A percentile compares a stretch with the other conserved stretches of the same genome.
Conservation (phyloP, 305 asterid genomes). For the Stenogyne calaminthoides region DNA sequence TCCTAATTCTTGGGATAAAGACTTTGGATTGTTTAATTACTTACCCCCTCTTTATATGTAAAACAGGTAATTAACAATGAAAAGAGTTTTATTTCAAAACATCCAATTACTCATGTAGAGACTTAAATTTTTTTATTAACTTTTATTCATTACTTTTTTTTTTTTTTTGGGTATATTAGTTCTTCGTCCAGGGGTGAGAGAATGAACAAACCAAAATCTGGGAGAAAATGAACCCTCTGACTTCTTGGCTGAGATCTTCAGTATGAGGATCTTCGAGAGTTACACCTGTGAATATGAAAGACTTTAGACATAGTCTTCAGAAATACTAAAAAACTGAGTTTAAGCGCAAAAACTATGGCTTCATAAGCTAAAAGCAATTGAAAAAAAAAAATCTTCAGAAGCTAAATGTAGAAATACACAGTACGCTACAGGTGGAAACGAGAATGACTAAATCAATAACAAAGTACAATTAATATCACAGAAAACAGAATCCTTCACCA, state of each 20-base stretch:
- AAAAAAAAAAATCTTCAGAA: background rate
- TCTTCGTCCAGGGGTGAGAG: constrained; percentile 16
- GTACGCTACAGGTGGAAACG: background rate
- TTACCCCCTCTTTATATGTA: background rate
- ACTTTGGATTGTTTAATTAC: background rate
- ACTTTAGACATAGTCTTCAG: constrained; percentile 17
- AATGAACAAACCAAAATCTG: constrained; percentile 73
- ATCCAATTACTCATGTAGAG: background rate
- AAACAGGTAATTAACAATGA: constrained; percentile 15
- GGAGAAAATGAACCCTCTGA: constrained; percentile 95
- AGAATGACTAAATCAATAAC: background rate
- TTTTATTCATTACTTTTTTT: background rate
- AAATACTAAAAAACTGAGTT: background rate
- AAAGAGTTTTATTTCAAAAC: constrained; percentile 1
- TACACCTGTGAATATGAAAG: constrained; percentile 63
- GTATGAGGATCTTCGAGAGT: constrained; percentile 99
- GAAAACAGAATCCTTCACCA: background rate
- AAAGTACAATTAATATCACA: background rate
- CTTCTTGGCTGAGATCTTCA: constrained; percentile 99
- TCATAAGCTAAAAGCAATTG: background rate
- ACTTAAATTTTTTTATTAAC: background rate
- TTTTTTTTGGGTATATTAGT: background rate
- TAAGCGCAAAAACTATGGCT: background rate
- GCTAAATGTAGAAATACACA: background rate
- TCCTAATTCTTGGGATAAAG: constrained; percentile 8